Evolutionary conservation across 164 flowering plant species (phyloP).

Genomic region (Warburgia ugandensis): DNA sequence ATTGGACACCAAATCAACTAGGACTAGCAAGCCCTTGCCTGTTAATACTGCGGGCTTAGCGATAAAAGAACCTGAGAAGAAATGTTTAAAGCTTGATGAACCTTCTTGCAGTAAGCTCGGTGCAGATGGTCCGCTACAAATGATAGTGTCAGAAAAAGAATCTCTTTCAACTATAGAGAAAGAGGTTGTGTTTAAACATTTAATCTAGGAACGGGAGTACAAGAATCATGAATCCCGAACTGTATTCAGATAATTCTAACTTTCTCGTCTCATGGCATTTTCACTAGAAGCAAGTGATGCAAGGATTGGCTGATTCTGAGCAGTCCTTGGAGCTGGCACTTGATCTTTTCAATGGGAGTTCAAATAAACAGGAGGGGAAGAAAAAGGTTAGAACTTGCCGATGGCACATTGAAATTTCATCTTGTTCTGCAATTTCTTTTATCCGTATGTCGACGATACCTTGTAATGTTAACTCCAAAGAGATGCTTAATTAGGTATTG

Average conservation of each 20-base stretch:
- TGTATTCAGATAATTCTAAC: constrained; percentile 8
- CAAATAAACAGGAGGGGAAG: constrained; percentile 34
- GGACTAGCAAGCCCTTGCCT: constrained; percentile 20
- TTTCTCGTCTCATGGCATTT: constrained; percentile 2
- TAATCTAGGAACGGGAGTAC: no score
- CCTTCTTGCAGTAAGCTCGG: constrained; percentile 14
- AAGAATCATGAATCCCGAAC: no score
- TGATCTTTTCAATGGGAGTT: constrained; percentile 37
- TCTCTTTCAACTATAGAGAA: constrained; percentile 15
- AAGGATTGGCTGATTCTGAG: constrained; percentile 31
- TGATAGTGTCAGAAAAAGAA: constrained; percentile 10
- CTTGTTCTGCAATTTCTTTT: neutral
- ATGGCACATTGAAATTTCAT: neutral
- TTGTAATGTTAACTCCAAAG: neutral
- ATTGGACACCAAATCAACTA: constrained; percentile 14
- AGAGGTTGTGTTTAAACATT: no score
- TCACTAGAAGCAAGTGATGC: constrained; percentile 34
- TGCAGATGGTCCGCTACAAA: constrained; percentile 16
- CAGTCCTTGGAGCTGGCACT: constrained; percentile 63
- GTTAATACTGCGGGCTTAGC: constrained; percentile 15
- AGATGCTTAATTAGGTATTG: neutral
- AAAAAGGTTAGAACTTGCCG: constrained; percentile 45
- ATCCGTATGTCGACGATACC: neutral
- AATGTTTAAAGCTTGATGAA: constrained; percentile 36
- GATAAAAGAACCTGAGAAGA: constrained; percentile 36